Evolutionary conservation across 2,329 filamentous ascomycete species (phyloP).

Genomic region (Amauroascus niger): DNA sequence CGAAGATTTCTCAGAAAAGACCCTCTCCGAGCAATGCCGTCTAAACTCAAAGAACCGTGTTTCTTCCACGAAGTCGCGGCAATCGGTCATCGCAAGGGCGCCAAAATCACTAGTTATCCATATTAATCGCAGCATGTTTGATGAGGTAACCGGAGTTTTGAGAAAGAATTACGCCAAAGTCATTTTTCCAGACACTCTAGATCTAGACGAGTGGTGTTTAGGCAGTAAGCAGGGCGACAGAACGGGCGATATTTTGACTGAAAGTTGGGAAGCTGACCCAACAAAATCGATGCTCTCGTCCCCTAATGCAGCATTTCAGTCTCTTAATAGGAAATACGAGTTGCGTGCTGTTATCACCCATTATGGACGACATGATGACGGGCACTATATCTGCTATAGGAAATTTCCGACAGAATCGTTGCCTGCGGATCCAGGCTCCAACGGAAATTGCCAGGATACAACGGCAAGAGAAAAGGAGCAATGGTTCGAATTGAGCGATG

Average conservation of each 20-base stretch:
- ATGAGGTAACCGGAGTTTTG: constrained; percentile 67
- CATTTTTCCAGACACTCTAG: constrained; percentile 61
- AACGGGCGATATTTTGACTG: constrained; percentile 36
- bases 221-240: constrained; percentile 42
- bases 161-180: constrained; percentile 77
- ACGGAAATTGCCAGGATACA: constrained; percentile 26
- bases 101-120: constrained; percentile 76
- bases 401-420: constrained; percentile 36
- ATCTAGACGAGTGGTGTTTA: constrained; percentile 77
- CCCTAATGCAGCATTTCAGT: constrained; percentile 46
- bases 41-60: constrained; percentile 59
- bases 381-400: constrained; percentile 88
- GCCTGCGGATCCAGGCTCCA: constrained; percentile 26
- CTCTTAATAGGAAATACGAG: constrained; percentile 50
- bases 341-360: constrained; percentile 80
- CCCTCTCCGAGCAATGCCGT: constrained; percentile 53
- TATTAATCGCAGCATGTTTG: constrained; percentile 84
- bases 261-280: constrained; percentile 63
- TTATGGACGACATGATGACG: constrained; percentile 83
- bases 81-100: constrained; percentile 72
- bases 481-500: constrained; percentile 91
- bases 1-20: constrained; percentile 67
- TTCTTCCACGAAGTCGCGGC: constrained; percentile 75
- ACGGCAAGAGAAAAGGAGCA: constrained; percentile 39
- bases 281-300: constrained; percentile 63